phyloP scores from a whole-genome alignment of 257 asterid species.

The Forsythia viridissima region DNA sequence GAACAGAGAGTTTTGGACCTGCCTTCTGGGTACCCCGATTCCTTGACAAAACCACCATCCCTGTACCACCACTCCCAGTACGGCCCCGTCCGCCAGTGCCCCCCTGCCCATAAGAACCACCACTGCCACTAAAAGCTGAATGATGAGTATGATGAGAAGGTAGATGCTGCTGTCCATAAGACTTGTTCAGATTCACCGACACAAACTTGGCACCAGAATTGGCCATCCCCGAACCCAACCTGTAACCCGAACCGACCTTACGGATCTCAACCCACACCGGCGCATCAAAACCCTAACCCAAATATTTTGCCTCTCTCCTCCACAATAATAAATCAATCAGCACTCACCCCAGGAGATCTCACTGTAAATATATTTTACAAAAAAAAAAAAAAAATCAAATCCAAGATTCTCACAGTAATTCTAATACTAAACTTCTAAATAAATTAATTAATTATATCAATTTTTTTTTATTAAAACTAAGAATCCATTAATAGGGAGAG shows the following conservation, averaged over 20 bases:
- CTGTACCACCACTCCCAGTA: slow-evolving; percentile 66
- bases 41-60: slow-evolving; percentile 89
- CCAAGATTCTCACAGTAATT: slow-evolving; percentile 26
- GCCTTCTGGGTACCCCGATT: slow-evolving; percentile 57
- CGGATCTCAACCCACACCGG: slow-evolving; percentile 51
- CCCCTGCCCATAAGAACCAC: slow-evolving; percentile 62
- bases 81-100: slow-evolving; percentile 52
- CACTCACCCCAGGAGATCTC: slow-evolving; percentile 44
- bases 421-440: background rate
- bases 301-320: slow-evolving; percentile 34
- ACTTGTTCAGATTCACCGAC: slow-evolving; percentile 82
- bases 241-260: slow-evolving; percentile 35
- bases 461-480: slow-evolving; percentile 10
- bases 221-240: slow-evolving; percentile 70
- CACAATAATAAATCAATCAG: slow-evolving; percentile 26
- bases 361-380: slow-evolving; percentile 24
- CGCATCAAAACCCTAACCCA: slow-evolving; percentile 73
- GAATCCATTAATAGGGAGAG: background rate
- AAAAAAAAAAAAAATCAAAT: slow-evolving; percentile 18
- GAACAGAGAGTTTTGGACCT: slow-evolving; percentile 80
- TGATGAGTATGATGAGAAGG: slow-evolving; percentile 51
- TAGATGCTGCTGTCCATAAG: slow-evolving; percentile 76
- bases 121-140: slow-evolving; percentile 45
- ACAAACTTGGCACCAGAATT: slow-evolving; percentile 84
- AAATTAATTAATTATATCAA: background rate